Conservation (phyloP, 106 monocot species). For the Hemerocallis citrina region DNA sequence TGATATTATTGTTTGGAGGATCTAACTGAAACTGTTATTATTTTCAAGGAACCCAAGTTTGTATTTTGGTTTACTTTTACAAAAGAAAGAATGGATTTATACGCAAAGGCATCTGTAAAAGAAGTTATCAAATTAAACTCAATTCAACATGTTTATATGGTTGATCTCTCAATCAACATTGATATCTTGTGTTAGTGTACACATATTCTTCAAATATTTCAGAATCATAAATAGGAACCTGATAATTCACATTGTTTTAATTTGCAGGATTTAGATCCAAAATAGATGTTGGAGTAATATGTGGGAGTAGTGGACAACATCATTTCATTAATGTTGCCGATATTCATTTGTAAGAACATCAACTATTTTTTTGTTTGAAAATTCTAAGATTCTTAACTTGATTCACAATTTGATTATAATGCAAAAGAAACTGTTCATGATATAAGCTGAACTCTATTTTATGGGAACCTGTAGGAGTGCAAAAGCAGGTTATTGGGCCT, state of each 20-base stretch:
- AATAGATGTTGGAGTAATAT: conserved; percentile 74
- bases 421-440: neutral
- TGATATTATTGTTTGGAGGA: no score
- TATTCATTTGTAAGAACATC: conserved; percentile 74
- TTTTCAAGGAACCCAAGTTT: no score
- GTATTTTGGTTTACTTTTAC: no score
- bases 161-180: no score
- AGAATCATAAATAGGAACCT: neutral
- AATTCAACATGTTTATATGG: no score
- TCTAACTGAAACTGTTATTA: no score
- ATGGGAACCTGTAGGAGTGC: conserved; percentile 62
- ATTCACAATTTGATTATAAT: neutral
- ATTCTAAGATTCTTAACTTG: no score
- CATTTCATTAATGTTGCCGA: conserved; percentile 96
- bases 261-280: conserved; percentile 62
- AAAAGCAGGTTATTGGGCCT: conserved; percentile 88
- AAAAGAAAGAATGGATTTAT: no score
- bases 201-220: no score
- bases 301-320: conserved; percentile 29
- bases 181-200: no score
- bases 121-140: no score
- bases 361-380: neutral
- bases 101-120: no score
- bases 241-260: neutral
- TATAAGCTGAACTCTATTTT: neutral